These are phyloP conservation scores for Pythium phragmiticola DNA, from an alignment of 352 stramenopile genomes.

Conservation along the genomic window DNA sequence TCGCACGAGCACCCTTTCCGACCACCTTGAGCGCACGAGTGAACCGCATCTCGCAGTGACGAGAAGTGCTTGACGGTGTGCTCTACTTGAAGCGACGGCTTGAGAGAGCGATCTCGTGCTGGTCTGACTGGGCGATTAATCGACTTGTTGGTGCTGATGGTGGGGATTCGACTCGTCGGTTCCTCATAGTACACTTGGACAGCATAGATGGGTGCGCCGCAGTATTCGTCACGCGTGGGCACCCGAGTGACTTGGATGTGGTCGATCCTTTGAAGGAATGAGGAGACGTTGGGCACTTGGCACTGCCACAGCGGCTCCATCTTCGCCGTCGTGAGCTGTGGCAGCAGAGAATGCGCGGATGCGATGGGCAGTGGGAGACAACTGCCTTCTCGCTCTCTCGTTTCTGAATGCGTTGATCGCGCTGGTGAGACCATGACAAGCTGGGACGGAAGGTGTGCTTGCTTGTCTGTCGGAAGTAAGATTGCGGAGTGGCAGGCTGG, in stretches of 20 bases:
- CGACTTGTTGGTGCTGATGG: not conserved
- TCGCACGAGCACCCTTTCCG: not conserved
- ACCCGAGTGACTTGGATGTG: not conserved
- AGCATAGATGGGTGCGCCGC: not conserved
- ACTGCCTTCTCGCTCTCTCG: too few relatives aligned
- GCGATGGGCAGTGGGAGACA: not conserved
- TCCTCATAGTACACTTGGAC: constrained; percentile 9
- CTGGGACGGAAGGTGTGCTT: not conserved
- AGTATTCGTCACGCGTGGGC: not conserved
- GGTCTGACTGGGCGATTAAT: not conserved
- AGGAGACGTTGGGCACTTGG: not conserved
- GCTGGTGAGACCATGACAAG: too few relatives aligned
- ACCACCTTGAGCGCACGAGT: not conserved
- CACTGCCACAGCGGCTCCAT: not conserved
- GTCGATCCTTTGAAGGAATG: not conserved
- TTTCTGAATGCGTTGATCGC: too few relatives aligned
- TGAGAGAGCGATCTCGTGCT: not conserved
- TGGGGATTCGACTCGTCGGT: constrained; percentile 8
- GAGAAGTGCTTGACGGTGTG: not conserved
- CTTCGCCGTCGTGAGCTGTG: not conserved
- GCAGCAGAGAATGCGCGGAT: not conserved
- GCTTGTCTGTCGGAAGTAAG: too few relatives aligned
- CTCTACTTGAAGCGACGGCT: not conserved
- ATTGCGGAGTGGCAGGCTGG: too few relatives aligned
- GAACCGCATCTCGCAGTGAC: not conserved